Evolutionary conservation across 139 green algal genomes (phyloP).

Genomic region (Nannochloris sp.): DNA sequence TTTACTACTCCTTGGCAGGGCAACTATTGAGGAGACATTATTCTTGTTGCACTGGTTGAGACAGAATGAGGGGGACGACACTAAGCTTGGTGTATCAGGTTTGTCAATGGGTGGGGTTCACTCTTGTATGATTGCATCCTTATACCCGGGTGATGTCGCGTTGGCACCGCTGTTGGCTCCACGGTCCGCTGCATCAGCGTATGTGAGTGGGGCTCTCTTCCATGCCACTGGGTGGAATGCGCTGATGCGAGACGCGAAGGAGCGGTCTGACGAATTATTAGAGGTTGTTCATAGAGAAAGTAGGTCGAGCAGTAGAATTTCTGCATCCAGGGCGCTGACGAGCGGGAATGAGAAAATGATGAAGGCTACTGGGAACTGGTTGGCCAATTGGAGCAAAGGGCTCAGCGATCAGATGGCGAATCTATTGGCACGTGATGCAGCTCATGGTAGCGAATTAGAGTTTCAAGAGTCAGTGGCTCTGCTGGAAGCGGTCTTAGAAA

Average conservation of each 20-base stretch:
- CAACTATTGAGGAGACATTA: slow-evolving; percentile 74
- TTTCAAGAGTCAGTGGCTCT: slow-evolving; percentile 6
- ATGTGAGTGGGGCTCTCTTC: slow-evolving; percentile 62
- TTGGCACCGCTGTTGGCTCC: slow-evolving; percentile 62
- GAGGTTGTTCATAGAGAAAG: slow-evolving; percentile 19
- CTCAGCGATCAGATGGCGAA: neutral
- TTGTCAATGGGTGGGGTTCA: slow-evolving; percentile 87
- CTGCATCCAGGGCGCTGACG: neutral
- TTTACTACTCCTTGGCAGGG: slow-evolving; percentile 67
- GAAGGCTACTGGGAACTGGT: neutral
- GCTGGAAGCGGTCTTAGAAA: slow-evolving; percentile 64
- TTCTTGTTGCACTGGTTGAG: slow-evolving; percentile 58
- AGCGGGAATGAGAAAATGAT: neutral
- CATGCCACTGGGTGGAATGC: slow-evolving; percentile 41
- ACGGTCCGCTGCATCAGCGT: slow-evolving; percentile 60
- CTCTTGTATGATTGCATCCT: slow-evolving; percentile 62
- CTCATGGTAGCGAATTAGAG: neutral
- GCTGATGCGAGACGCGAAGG: slow-evolving; percentile 20
- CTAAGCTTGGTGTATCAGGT: slow-evolving; percentile 47
- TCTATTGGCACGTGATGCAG: slow-evolving; percentile 20
- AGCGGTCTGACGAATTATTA: slow-evolving; percentile 4
- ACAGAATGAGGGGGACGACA: slow-evolving; percentile 28
- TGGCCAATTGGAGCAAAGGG: slow-evolving; percentile 1
- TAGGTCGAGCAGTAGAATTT: neutral
- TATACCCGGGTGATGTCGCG: slow-evolving; percentile 57